Conservation (phyloP, 768 basidiomycete species). For the Phylloporus sp. region DNA sequence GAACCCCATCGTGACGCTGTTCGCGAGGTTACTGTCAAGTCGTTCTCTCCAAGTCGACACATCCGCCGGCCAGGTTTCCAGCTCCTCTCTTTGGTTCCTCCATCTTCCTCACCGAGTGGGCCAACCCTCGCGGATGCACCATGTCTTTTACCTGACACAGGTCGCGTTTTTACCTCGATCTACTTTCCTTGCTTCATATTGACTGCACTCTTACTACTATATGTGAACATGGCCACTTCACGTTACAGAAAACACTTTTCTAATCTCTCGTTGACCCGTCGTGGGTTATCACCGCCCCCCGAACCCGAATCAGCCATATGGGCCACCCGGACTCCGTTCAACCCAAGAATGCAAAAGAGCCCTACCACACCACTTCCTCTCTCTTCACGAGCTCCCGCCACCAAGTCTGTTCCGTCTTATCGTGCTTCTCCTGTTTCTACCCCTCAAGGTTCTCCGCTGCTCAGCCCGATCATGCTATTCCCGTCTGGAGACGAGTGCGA, state of each 20-base stretch:
- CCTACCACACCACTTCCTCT: constrained; percentile 38
- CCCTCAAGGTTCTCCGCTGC: constrained; percentile 38
- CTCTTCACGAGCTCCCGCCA: constrained; percentile 39
- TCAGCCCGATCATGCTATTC: constrained; percentile 35
- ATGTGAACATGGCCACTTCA: constrained; percentile 37
- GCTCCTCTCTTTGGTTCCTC: constrained; percentile 63
- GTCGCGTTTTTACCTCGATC: constrained; percentile 51
- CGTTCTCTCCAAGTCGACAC: constrained; percentile 74
- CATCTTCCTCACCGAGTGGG: constrained; percentile 25
- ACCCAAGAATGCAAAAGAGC: constrained; percentile 34
- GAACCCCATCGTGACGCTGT: constrained; percentile 30
- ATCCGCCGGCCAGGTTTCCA: constrained; percentile 81
- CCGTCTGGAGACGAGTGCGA: constrained; percentile 45
- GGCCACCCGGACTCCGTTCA: constrained; percentile 42
- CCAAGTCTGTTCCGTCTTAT: constrained; percentile 33
- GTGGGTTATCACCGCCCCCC: constrained; percentile 21
- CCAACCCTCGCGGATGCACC: constrained; percentile 58
- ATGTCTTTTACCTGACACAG: constrained; percentile 77
- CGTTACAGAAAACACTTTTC: constrained; percentile 16
- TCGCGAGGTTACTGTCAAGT: constrained; percentile 84
- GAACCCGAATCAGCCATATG: constrained; percentile 37
- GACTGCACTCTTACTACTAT: constrained; percentile 45
- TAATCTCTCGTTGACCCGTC: constrained; percentile 29
- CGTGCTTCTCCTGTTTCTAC: constrained; percentile 37
- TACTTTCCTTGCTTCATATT: constrained; percentile 65